phyloP scores from a whole-genome alignment of 805 yeast genomes.

The Candida awuae region DNA sequence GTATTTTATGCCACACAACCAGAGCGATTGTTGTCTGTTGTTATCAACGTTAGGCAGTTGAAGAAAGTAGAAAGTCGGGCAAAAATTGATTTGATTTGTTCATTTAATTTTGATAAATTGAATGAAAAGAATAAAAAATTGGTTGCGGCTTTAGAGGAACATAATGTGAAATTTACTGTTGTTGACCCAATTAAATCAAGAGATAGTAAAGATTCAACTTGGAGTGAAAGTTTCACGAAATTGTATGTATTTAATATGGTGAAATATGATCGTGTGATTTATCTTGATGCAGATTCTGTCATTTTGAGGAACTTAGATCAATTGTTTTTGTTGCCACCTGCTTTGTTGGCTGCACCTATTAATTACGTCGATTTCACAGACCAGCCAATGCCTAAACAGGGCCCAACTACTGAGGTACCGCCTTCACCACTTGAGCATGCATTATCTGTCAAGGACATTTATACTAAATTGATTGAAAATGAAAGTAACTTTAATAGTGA shows the following conservation, averaged over 20 bases:
- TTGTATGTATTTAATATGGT: slow-evolving; percentile 42
- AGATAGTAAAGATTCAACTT: slow-evolving; percentile 21
- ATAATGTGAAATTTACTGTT: slow-evolving; percentile 24
- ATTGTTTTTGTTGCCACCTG: slow-evolving; percentile 41
- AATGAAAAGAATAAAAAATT: neutral
- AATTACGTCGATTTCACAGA: slow-evolving; percentile 32
- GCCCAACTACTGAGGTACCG: slow-evolving; percentile 3
- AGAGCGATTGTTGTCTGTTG: slow-evolving; percentile 43
- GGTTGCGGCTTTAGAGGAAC: neutral
- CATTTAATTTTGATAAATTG: slow-evolving; percentile 9
- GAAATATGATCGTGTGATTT: slow-evolving; percentile 46
- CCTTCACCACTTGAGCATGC: slow-evolving; percentile 18
- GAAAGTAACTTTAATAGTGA: slow-evolving; percentile 9
- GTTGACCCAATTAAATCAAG: slow-evolving; percentile 19
- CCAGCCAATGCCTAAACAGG: slow-evolving; percentile 6
- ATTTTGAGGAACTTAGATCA: slow-evolving; percentile 39
- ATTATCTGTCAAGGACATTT: slow-evolving; percentile 15
- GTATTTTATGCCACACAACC: slow-evolving; percentile 52
- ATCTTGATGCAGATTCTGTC: slow-evolving; percentile 50
- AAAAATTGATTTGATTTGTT: slow-evolving; percentile 39
- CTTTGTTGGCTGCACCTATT: slow-evolving; percentile 38
- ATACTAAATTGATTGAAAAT: slow-evolving; percentile 12
- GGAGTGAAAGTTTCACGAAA: slow-evolving; percentile 50
- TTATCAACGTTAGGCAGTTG: slow-evolving; percentile 39
- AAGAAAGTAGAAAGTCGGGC: slow-evolving; percentile 31